A percentile compares a stretch with the other conserved stretches of the same genome.
These are phyloP conservation scores for Talaromyces sp. DNA, from an alignment of 2,329 filamentous ascomycete species.

Conservation along the genomic window DNA sequence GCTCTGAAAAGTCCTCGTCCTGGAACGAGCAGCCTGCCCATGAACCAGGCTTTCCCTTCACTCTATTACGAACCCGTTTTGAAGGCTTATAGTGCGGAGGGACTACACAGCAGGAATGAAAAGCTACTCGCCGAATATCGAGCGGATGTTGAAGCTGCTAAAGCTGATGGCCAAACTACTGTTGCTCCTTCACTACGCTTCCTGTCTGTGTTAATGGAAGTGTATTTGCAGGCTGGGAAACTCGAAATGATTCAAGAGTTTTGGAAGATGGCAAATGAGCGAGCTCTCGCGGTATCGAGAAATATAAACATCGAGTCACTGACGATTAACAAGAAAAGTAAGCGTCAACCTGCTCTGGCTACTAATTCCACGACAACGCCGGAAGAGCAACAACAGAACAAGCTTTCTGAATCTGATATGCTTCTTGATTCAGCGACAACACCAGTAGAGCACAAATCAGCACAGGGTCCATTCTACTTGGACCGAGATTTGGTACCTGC, in stretches of 20 bases:
- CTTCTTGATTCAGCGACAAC: not conserved
- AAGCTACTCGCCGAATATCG: conserved; percentile 51
- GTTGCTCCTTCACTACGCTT: conserved; percentile 46
- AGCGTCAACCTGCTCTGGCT: not conserved
- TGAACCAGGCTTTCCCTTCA: conserved; percentile 41
- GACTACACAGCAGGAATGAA: conserved; percentile 45
- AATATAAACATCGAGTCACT: not conserved
- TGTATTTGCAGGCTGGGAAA: conserved; percentile 54
- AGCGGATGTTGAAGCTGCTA: conserved; percentile 16
- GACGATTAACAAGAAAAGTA: not conserved
- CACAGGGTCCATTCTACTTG: not conserved
- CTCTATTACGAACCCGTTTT: conserved; percentile 54
- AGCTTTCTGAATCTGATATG: not conserved
- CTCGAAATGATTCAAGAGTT: conserved; percentile 58
- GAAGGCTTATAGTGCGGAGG: conserved; percentile 47
- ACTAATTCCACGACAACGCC: not conserved
- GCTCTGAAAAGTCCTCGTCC: conserved; percentile 37
- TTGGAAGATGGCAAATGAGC: conserved; percentile 58
- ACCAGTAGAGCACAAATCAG: not conserved
- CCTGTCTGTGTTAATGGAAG: conserved; percentile 62
- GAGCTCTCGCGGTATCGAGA: not conserved
- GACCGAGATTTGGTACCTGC: conserved; percentile 19
- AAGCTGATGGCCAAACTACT: conserved; percentile 17
- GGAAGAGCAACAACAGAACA: not conserved
- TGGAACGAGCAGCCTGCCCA: conserved; percentile 24